Evolutionary conservation across 768 basidiomycete species (phyloP).

Genomic region (Podaxis sp.): DNA sequence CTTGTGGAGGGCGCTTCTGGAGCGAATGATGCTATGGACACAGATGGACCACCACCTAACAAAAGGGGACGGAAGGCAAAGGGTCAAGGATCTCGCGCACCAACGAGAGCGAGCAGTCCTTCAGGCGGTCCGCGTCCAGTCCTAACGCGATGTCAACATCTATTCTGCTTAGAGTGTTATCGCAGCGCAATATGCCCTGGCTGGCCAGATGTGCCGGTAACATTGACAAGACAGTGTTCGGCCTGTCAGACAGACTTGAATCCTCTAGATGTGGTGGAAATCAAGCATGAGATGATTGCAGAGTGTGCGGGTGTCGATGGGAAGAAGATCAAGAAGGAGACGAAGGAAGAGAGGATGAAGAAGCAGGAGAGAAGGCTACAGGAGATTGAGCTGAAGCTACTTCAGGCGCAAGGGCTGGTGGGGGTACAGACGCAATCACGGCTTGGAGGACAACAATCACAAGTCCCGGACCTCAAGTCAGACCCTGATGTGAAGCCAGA

Average conservation of each 20-base stretch:
- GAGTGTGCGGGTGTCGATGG: constrained; percentile 23
- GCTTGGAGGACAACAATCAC: background rate
- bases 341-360: constrained; percentile 33
- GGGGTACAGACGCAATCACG: background rate
- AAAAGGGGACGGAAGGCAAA: constrained; percentile 48
- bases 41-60: constrained; percentile 42
- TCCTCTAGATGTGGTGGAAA: constrained; percentile 76
- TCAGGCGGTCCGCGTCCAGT: constrained; percentile 53
- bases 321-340: constrained; percentile 39
- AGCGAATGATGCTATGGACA: constrained; percentile 39
- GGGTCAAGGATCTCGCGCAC: constrained; percentile 49
- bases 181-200: constrained; percentile 69
- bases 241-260: constrained; percentile 69
- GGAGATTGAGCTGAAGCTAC: constrained; percentile 29
- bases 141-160: constrained; percentile 90
- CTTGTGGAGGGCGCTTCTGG: constrained; percentile 37
- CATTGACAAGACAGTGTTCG: constrained; percentile 62
- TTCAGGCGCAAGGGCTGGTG: background rate
- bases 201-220: constrained; percentile 69
- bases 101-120: constrained; percentile 75
- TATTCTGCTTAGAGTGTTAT: constrained; percentile 89
- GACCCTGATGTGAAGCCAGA: background rate
- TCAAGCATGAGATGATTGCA: constrained; percentile 56
- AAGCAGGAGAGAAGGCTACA: constrained; percentile 68
- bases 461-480: background rate